Evolutionary conservation across 2,329 filamentous ascomycete species (phyloP), one percentile per base, ranked within the genome.

Genomic region (Pleurostoma richardsiae): DNA sequence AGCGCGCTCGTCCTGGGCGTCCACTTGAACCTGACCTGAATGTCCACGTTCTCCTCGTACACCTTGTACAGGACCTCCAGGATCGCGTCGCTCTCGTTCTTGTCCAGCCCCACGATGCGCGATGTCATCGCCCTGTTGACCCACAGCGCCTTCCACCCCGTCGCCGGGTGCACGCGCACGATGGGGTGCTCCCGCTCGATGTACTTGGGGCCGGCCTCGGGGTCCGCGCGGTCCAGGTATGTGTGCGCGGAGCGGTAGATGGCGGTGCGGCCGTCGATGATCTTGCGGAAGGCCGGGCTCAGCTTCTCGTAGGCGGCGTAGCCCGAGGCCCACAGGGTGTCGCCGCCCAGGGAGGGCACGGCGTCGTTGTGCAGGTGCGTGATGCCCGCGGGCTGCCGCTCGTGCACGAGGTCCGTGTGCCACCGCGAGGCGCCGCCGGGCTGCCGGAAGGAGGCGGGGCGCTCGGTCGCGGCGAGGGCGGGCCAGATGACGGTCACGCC

Each of bases 291-390:
- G 3, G 70, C 77, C 0, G 84, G 85, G 2, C 81, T 85, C 0
- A 88, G 73, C 64, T 88, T 88, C 63, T 87, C 83, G 54, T 89
- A 89, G 0, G 85, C 85, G 0, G 79, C 70, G 58, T 88, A 88
- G 1, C 85, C 83, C 48, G 76, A 82, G 0, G 85, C 82, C 85
- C 85, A 89, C 0, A 88, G 74, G 0, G 85, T 88, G 60, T 89
- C 85, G 8, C 85, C 85, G 2, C 85, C 85, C 0, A 80, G 59
- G 0, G 71, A 71, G 0, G 83, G 83, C 0, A 88, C 71, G 0
- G 82, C 83, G 59, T 86, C 83, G 46, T 86, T 86, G 65, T 86
- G 82, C 5, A 87, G 68, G 59, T 86, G 83, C 0, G 84, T 87
- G 45, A 87, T 79, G 5, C 83, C 85, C 0, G 85, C 83, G 2